These are phyloP conservation scores for Solanum verrucosum DNA, from an alignment of 257 asterid species.

Conservation along the genomic window DNA sequence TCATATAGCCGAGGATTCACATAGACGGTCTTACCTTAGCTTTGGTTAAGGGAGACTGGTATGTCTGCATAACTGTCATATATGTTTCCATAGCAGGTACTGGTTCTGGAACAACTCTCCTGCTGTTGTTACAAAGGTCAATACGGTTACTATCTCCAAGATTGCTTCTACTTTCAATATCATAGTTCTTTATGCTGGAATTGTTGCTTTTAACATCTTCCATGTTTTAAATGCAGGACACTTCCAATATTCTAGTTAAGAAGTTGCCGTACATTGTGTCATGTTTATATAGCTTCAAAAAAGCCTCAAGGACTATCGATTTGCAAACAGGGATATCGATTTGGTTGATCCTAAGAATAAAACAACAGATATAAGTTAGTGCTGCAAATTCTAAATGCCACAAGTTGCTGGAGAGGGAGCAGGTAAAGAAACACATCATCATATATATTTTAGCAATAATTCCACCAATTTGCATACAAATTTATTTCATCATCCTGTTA, in stretches of 20 bases:
- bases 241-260: background rate
- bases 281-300: background rate
- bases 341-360: background rate
- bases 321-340: background rate
- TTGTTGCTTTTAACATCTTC: background rate
- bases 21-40: conserved; percentile 14
- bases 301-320: background rate
- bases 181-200: background rate
- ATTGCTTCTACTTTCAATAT: conserved; percentile 5
- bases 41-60: conserved; percentile 15
- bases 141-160: background rate
- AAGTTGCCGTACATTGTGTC: background rate
- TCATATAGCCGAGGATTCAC: background rate
- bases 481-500: background rate
- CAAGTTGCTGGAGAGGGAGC: background rate
- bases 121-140: background rate
- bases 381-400: background rate
- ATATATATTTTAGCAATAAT: background rate
- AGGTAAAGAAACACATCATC: background rate
- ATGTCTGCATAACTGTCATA: conserved; percentile 21
- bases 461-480: background rate
- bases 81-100: conserved; percentile 2
- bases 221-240: background rate
- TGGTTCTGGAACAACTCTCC: background rate
- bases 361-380: background rate